phyloP scores from a whole-genome alignment of 2,329 filamentous ascomycete genomes.

The Elsinoe arachidis region DNA sequence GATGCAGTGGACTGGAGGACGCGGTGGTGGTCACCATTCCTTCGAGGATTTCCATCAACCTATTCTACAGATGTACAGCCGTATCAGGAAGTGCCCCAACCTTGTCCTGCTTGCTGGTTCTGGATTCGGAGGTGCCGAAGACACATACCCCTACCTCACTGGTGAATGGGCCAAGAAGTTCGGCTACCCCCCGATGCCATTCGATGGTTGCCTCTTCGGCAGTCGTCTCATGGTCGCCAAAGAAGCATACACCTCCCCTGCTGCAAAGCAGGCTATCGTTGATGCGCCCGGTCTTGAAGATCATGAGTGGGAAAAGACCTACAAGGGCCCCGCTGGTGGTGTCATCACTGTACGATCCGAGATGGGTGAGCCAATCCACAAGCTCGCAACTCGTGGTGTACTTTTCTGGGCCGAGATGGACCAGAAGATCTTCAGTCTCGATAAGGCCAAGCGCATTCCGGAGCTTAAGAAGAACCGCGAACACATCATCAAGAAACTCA shows the following conservation, averaged over 20 bases:
- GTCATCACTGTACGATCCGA: slow-evolving; percentile 95
- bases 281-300: slow-evolving; percentile 78
- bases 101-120: slow-evolving; percentile 83
- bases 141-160: slow-evolving; percentile 87
- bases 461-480: slow-evolving; percentile 82
- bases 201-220: slow-evolving; percentile 83
- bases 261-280: slow-evolving; percentile 82
- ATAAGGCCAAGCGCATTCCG: slow-evolving; percentile 84
- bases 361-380: slow-evolving; percentile 99
- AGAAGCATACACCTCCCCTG: slow-evolving; percentile 79
- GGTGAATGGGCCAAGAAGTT: slow-evolving; percentile 81
- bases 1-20: slow-evolving; percentile 89
- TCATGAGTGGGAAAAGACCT: slow-evolving; percentile 81
- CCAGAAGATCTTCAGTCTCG: slow-evolving; percentile 90
- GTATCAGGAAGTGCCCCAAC: slow-evolving; percentile 77
- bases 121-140: slow-evolving; percentile 82
- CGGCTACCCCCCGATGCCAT: slow-evolving; percentile 87
- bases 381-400: slow-evolving; percentile 92
- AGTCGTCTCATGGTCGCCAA: slow-evolving; percentile 93
- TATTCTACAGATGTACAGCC: slow-evolving; percentile 81
- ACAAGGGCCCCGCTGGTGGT: slow-evolving; percentile 83
- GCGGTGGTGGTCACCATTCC: slow-evolving; percentile 89
- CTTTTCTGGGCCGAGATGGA: slow-evolving; percentile 99
- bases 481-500: slow-evolving; percentile 91
- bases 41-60: slow-evolving; percentile 94